Conservation (phyloP, 2,329 filamentous ascomycete species). For the Xylaria arbuscula region DNA sequence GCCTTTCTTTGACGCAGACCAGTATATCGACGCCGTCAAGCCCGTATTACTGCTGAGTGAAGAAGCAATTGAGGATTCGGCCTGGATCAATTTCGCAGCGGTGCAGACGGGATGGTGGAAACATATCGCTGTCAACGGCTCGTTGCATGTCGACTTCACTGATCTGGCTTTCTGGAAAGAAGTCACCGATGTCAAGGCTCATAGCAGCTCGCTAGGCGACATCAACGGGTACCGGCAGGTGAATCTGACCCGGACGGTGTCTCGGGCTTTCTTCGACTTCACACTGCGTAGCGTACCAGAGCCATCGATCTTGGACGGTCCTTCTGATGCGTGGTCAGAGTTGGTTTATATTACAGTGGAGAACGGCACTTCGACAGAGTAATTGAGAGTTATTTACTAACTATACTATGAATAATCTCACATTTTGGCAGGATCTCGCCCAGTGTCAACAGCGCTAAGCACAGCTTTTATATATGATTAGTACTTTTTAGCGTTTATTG, state of each 20-base stretch:
- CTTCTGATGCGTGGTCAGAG: slow-evolving; percentile 24
- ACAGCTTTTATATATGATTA: too few species aligned
- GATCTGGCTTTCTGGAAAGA: slow-evolving; percentile 39
- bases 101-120: slow-evolving; percentile 38
- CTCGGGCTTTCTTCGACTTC: slow-evolving; percentile 26
- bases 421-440: too few species aligned
- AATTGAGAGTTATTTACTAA: neutral
- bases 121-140: slow-evolving; percentile 29
- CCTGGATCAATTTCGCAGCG: slow-evolving; percentile 34
- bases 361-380: slow-evolving; percentile 2
- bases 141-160: slow-evolving; percentile 39
- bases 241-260: slow-evolving; percentile 14
- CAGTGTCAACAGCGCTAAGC: too few species aligned
- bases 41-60: slow-evolving; percentile 39
- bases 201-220: slow-evolving; percentile 17
- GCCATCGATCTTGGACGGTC: slow-evolving; percentile 16
- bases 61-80: slow-evolving; percentile 4
- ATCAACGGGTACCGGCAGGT: slow-evolving; percentile 26
- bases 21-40: slow-evolving; percentile 30
- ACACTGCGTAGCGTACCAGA: neutral
- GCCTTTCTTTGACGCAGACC: slow-evolving; percentile 20
- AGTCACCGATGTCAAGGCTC: slow-evolving; percentile 5
- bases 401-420: neutral
- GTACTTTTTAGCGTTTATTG: too few species aligned
- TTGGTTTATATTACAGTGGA: slow-evolving; percentile 4